Evolutionary conservation across 805 yeast species (phyloP), one percentile per base, ranked within the genome.

Genomic region (Groenewaldozyma tartarivorans): DNA sequence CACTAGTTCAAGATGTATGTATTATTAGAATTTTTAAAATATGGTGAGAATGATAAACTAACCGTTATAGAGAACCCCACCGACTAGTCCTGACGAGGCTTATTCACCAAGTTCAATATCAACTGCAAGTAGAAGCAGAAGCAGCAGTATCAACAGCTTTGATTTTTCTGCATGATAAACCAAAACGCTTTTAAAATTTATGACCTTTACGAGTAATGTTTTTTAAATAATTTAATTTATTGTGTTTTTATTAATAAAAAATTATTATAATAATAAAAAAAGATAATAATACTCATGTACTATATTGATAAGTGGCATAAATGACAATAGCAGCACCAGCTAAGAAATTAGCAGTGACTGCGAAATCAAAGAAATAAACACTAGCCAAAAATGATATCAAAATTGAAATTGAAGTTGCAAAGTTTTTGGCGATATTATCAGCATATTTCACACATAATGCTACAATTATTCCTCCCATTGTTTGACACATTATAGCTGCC

Each of bases 401-500:
- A 42, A 64, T 64, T 11, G 67, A 61, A 32, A 64, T 53, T 7
- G 65, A 57, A 5, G 68, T 64, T 11, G 67, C 67, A 47, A 64
- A 64, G 52, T 63, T 64, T 51, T 64, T 64, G 41, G 66, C 64
- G 37, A 64, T 64, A 46, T 62, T 64, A 49, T 64, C 69, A 19
- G 69, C 69, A 41, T 57, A 64, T 42, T 64, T 64, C 44, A 64
- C 69, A 39, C 67, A 64, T 22, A 64, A 45, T 3, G 69, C 69
- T 3, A 64, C 69, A 5, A 64, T 54, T 38, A 64, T 60, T 4
- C 69, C 69, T 5, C 69, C 69, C 19, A 58, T 34, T 1, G 69
- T 69, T 48, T 64, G 69, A 35, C 62, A 51, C 2, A 56, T 40
- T 33, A 64, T 62, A 21, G 67, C 67, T 7, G 53, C 46, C 57